Evolutionary conservation across 768 basidiomycete genomes (phyloP).

Genomic region (Phanerochaete sordida): DNA sequence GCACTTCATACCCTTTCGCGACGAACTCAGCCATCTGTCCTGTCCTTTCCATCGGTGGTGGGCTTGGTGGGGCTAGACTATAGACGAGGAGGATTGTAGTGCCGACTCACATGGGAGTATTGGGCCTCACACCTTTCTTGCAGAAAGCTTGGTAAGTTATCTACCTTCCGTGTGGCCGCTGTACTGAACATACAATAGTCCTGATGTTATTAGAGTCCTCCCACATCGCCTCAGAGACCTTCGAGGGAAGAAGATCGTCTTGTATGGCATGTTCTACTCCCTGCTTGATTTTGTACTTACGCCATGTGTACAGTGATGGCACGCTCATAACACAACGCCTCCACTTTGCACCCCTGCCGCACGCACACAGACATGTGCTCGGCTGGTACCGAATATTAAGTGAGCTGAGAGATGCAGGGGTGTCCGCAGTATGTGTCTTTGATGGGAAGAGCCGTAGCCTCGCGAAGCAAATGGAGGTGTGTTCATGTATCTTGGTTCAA

Average conservation of each 20-base stretch:
- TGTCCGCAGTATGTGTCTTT: conserved; percentile 73
- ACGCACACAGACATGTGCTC: conserved; percentile 65
- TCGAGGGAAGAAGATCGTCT: conserved; percentile 65
- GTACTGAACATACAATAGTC: conserved; percentile 37
- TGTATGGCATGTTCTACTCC: conserved; percentile 43
- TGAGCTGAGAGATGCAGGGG: conserved; percentile 54
- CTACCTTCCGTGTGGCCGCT: neutral
- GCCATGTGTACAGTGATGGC: conserved; percentile 56
- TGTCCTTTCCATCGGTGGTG: neutral
- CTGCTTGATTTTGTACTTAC: neutral
- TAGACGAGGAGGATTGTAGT: neutral
- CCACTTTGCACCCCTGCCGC: conserved; percentile 65
- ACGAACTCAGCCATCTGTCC: neutral
- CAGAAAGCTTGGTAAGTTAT: conserved; percentile 56
- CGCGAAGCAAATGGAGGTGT: conserved; percentile 73
- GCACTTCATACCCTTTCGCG: neutral
- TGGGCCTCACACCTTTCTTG: conserved; percentile 67
- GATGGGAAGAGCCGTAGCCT: conserved; percentile 64
- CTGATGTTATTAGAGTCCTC: conserved; percentile 57
- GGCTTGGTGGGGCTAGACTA: neutral
- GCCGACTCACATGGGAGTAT: conserved; percentile 55
- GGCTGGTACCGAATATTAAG: conserved; percentile 73
- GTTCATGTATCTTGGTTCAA: conserved; percentile 14
- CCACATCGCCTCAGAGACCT: conserved; percentile 62
- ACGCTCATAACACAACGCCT: conserved; percentile 83